Conservation (phyloP, 306 rosid species). For the Echinosophora koreensis region DNA sequence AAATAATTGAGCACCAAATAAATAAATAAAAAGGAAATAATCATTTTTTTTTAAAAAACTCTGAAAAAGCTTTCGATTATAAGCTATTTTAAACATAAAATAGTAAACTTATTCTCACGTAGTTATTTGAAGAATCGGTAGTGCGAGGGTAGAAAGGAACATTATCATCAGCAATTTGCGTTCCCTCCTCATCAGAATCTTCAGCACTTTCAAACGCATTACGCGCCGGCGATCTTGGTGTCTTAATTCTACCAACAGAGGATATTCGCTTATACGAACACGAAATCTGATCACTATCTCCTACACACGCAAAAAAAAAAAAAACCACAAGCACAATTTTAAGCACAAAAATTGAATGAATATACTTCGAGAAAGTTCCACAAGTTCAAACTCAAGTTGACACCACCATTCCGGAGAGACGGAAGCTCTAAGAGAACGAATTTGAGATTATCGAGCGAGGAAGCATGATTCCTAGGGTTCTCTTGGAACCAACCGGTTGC, state of each 20-base stretch:
- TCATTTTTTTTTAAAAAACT: no score
- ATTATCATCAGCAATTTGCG: constrained; percentile 60
- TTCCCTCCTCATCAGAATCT: constrained; percentile 77
- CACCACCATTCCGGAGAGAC: constrained; percentile 61
- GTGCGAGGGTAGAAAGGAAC: constrained; percentile 53
- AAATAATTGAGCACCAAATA: no score
- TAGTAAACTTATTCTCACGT: constrained; percentile 43
- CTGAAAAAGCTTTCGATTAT: no score
- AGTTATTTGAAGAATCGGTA: constrained; percentile 42
- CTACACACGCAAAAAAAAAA: constrained; percentile 39
- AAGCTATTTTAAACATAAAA: no score
- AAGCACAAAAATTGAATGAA: neutral
- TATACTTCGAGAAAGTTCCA: neutral
- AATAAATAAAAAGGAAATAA: no score
- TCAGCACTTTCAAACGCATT: constrained; percentile 57
- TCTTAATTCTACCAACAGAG: constrained; percentile 63
- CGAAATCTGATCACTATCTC: constrained; percentile 51
- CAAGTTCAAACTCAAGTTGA: constrained; percentile 5
- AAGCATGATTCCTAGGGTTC: constrained; percentile 44
- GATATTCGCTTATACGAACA: constrained; percentile 56
- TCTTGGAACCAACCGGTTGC: constrained; percentile 53
- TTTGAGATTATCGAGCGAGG: constrained; percentile 62
- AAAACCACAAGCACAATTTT: constrained; percentile 25
- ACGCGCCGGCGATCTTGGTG: constrained; percentile 66
- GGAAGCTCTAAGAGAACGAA: constrained; percentile 67